These are phyloP conservation scores for Cystobasidiopsis lactophilus DNA, from an alignment of 768 basidiomycete genomes.

Conservation along the genomic window DNA sequence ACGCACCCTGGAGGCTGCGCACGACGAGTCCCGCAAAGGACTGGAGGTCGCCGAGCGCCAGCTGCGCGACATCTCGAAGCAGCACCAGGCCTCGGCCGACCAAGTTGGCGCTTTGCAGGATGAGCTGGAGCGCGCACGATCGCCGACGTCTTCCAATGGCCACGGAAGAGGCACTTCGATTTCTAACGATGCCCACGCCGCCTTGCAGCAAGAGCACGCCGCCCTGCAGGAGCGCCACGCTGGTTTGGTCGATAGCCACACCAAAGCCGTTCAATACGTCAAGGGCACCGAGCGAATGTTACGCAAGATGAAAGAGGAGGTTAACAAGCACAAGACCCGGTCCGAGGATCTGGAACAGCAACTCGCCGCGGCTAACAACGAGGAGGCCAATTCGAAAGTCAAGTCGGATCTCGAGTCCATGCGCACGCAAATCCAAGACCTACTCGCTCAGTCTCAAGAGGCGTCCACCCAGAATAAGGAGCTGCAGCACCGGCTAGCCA, in stretches of 20 bases:
- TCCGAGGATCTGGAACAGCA: slow-evolving; percentile 67
- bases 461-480: slow-evolving; percentile 11
- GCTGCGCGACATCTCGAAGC: background rate
- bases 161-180: too few relatives aligned
- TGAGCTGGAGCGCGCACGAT: slow-evolving; percentile 9
- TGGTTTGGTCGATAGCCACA: slow-evolving; percentile 86
- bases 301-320: slow-evolving; percentile 82
- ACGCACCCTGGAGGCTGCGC: slow-evolving; percentile 4
- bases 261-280: slow-evolving; percentile 88
- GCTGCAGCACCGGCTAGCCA: slow-evolving; percentile 45
- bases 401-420: slow-evolving; percentile 15
- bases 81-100: slow-evolving; percentile 2
- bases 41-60: slow-evolving; percentile 2
- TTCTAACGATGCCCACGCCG: slow-evolving; percentile 3
- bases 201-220: slow-evolving; percentile 37
- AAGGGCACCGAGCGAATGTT: slow-evolving; percentile 98
- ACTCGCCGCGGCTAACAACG: slow-evolving; percentile 33
- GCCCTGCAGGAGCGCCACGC: slow-evolving; percentile 23
- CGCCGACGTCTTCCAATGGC: background rate
- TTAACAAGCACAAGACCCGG: slow-evolving; percentile 66
- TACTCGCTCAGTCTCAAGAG: slow-evolving; percentile 2
- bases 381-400: slow-evolving; percentile 1
- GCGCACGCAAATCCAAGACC: slow-evolving; percentile 11
- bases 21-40: slow-evolving; percentile 13
- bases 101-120: slow-evolving; percentile 8